Conservation (phyloP, 2,329 filamentous ascomycete genomes). For the Alternaria consortialis region DNA sequence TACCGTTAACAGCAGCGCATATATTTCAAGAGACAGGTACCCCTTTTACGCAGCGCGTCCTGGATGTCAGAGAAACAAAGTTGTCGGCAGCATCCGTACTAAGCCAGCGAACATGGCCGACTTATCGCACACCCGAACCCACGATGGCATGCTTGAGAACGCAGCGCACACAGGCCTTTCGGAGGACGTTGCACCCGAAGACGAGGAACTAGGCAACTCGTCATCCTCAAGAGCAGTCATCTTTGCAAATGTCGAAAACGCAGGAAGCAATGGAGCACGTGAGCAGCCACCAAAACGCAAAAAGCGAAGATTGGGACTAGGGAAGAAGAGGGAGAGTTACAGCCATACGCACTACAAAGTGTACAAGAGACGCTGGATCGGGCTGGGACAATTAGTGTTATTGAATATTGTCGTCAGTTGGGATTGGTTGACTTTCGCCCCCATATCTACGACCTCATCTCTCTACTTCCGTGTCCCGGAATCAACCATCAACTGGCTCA, state of each 20-base stretch:
- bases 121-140: slow-evolving; percentile 19
- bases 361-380: slow-evolving; percentile 91
- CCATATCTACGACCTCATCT: slow-evolving; percentile 78
- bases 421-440: slow-evolving; percentile 96
- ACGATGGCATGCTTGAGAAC: slow-evolving; percentile 25
- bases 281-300: slow-evolving; percentile 4
- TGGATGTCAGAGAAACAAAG: neutral
- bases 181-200: neutral
- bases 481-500: slow-evolving; percentile 89
- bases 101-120: slow-evolving; percentile 31
- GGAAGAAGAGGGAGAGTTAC: slow-evolving; percentile 32
- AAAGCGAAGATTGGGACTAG: slow-evolving; percentile 1
- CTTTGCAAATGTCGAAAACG: neutral
- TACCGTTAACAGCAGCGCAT: too few relatives aligned
- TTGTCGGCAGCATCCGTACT: neutral
- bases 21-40: neutral
- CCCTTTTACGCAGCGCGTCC: neutral
- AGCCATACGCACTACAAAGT: slow-evolving; percentile 56
- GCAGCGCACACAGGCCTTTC: slow-evolving; percentile 1
- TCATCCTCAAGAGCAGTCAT: neutral
- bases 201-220: slow-evolving; percentile 3
- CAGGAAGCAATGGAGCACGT: neutral
- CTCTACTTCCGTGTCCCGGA: slow-evolving; percentile 79
- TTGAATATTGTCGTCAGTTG: slow-evolving; percentile 94
- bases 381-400: slow-evolving; percentile 81